Percentiles rank a stretch among this genome's conserved stretches.
phyloP scores from a whole-genome alignment of 106 monocot species.

The Dendrobium chrysotoxum region DNA sequence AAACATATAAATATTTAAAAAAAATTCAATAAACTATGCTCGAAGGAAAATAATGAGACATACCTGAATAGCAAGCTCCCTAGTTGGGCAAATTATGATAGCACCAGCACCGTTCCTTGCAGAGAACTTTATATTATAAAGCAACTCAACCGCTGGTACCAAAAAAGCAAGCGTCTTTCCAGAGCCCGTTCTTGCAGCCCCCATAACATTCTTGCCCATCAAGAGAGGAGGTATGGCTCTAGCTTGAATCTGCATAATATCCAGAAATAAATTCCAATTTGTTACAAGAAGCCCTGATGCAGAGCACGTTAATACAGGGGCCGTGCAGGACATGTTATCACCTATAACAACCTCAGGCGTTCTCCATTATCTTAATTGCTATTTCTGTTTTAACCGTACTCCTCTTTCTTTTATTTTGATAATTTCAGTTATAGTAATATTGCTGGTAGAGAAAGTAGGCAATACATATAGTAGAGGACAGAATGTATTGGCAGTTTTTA shows the following conservation, averaged over 20 bases:
- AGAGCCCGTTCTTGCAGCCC: constrained; percentile 83
- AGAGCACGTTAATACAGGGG: no score
- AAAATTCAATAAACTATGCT: no score
- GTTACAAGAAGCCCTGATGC: neutral
- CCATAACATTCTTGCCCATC: constrained; percentile 83
- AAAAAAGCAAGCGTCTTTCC: constrained; percentile 95
- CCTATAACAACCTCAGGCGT: no score
- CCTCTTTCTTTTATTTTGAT: no score
- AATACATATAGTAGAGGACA: no score
- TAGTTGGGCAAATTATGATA: constrained; percentile 83
- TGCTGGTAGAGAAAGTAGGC: no score
- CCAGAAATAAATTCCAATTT: neutral
- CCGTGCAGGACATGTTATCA: no score
- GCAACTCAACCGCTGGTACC: constrained; percentile 76
- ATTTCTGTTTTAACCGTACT: no score
- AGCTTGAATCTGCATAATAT: constrained; percentile 71
- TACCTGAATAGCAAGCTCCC: constrained; percentile 95
- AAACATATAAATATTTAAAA: neutral
- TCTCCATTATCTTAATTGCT: no score
- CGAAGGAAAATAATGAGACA: neutral
- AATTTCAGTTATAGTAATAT: no score
- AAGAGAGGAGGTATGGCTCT: constrained; percentile 69
- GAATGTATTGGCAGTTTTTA: no score
- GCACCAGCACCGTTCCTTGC: constrained; percentile 79
- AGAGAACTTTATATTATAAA: constrained; percentile 42